These are phyloP conservation scores for Coprinopsis cinerea DNA, from an alignment of 768 basidiomycete species.

Conservation along the genomic window DNA sequence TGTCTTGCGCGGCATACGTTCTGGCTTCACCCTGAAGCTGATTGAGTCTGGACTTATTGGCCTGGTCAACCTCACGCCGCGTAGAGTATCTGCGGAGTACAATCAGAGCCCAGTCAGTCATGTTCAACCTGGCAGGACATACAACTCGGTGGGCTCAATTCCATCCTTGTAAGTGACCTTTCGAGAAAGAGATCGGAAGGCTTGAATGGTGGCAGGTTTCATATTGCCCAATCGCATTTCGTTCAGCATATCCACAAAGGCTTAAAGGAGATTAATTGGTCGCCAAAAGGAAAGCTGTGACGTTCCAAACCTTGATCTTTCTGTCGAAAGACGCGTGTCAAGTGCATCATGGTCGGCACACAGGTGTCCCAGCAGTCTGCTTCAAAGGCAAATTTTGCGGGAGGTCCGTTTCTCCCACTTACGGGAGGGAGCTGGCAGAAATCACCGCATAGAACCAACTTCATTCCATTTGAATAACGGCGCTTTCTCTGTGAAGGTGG, in stretches of 20 bases:
- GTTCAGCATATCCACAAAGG: constrained; percentile 83
- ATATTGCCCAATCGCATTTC: constrained; percentile 76
- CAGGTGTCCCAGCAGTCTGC: constrained; percentile 66
- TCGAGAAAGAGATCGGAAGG: constrained; percentile 55
- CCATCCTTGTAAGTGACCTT: constrained; percentile 59
- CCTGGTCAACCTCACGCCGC: constrained; percentile 62
- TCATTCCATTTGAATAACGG: neutral
- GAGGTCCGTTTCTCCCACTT: constrained; percentile 34
- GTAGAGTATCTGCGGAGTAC: constrained; percentile 60
- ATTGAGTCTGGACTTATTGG: constrained; percentile 51
- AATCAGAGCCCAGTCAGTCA: neutral
- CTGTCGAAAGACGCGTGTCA: constrained; percentile 82
- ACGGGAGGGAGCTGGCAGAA: constrained; percentile 92
- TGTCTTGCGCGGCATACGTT: constrained; percentile 41
- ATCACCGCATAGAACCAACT: constrained; percentile 84
- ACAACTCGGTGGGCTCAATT: constrained; percentile 82
- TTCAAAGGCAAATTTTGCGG: constrained; percentile 72
- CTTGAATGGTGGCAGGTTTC: constrained; percentile 31
- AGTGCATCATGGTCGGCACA: constrained; percentile 42
- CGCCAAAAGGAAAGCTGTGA: neutral
- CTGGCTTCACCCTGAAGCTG: constrained; percentile 32
- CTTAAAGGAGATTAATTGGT: constrained; percentile 20
- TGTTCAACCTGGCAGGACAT: constrained; percentile 14
- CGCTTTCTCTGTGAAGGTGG: neutral
- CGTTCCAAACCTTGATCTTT: constrained; percentile 66